Evolutionary conservation across 2,329 filamentous ascomycete genomes (phyloP), one percentile per base, ranked within the genome.

Genomic region (Immersiporthe knoxdaviesiana): DNA sequence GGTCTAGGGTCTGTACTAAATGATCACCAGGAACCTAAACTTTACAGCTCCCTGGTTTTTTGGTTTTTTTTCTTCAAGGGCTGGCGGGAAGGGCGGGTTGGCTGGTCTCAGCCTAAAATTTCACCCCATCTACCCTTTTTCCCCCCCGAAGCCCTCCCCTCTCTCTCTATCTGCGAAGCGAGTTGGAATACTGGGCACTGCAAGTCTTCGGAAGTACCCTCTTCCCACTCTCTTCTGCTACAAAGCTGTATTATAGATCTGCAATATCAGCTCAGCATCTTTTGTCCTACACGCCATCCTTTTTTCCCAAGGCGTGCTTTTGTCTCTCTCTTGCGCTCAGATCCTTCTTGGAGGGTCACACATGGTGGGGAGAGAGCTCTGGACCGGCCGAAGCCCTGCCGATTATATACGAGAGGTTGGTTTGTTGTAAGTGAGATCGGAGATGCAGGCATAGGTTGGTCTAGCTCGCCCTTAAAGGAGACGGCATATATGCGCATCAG

Each of bases 121-220:
- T 10, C 1, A 18, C 7, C 21, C 35, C n/a, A 27, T 16, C 27
- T 21, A n/a, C 59, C n/a, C 5, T 61, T 3, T 37, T n/a, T n/a
- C n/a, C n/a, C n/a, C n/a, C n/a, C n/a, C n/a, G n/a, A n/a, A n/a
- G n/a, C n/a, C n/a, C n/a, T n/a, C n/a, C n/a, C n/a, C n/a, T n/a
- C n/a, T n/a, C 37, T n/a, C 32, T 61, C 59, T 39, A 1, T n/a
- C 12, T 27, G 21, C n/a, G 16, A 37, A 24, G 21, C n/a, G 16
- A 37, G 16, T 60, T n/a, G n/a, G 39, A 11, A 10, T 44, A 41
- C 35, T 61, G 32, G 32, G 35, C 4, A 61, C 58, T 62, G 59
- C 59, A 62, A 14, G 59, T 41, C n/a, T 62, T 62, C 59, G 59
- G 59, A 62, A 27, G 11, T 30, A 21, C 14, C 18, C 16, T n/a